phyloP scores from a whole-genome alignment of 352 stramenopile genomes.

The Pythium folliculosum region DNA sequence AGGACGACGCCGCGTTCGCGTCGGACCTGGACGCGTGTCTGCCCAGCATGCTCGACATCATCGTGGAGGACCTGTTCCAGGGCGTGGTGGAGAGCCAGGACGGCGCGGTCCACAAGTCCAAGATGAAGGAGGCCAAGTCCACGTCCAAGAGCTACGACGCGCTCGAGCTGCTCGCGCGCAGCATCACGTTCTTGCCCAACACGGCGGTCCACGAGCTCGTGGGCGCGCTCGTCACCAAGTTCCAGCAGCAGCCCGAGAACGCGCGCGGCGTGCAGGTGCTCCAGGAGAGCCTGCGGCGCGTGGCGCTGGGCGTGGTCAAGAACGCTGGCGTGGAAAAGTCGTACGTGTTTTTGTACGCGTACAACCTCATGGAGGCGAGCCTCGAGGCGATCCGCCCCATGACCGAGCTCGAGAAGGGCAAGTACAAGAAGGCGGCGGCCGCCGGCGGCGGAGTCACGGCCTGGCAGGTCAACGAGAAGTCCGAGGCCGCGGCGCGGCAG shows the following conservation, averaged over 20 bases:
- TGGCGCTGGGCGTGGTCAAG: constrained; percentile 79
- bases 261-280: constrained; percentile 57
- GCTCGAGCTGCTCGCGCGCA: constrained; percentile 77
- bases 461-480: constrained; percentile 87
- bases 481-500: constrained; percentile 53
- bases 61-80: constrained; percentile 84
- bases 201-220: constrained; percentile 78
- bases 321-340: constrained; percentile 82
- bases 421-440: constrained; percentile 44
- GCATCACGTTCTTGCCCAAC: constrained; percentile 87
- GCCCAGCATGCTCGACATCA: constrained; percentile 79
- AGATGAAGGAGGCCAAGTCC: constrained; percentile 87
- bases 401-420: constrained; percentile 66
- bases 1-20: constrained; percentile 37
- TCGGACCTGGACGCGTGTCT: constrained; percentile 80
- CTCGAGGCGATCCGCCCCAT: constrained; percentile 70
- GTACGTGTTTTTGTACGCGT: constrained; percentile 86
- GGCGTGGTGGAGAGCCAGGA: constrained; percentile 59
- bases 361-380: constrained; percentile 80
- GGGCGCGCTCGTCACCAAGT: constrained; percentile 70
- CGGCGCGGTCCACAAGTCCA: constrained; percentile 72
- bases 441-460: constrained; percentile 26
- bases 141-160: constrained; percentile 69
- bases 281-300: constrained; percentile 76
- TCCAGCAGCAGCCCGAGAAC: constrained; percentile 61